Conservation (phyloP, 192 early-diverging fungal species). For the Rhizophagus clarus region DNA sequence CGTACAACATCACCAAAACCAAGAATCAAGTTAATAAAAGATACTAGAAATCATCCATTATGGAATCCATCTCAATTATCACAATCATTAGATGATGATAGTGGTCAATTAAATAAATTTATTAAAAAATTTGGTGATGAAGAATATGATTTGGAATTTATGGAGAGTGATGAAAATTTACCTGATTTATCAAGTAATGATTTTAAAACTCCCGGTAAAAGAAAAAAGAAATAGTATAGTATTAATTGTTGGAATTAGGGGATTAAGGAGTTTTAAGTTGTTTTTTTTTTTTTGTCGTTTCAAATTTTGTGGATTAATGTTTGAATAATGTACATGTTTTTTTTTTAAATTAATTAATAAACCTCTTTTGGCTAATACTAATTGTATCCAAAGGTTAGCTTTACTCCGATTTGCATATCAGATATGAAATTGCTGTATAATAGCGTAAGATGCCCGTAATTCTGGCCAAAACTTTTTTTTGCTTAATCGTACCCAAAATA, state of each 20-base stretch:
- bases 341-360: too few species aligned
- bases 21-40: slow-evolving; percentile 85
- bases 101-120: slow-evolving; percentile 83
- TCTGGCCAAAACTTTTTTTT: too few species aligned
- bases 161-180: slow-evolving; percentile 46
- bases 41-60: slow-evolving; percentile 89
- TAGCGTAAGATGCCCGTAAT: too few species aligned
- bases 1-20: slow-evolving; percentile 83
- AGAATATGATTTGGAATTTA: slow-evolving; percentile 50
- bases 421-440: too few species aligned
- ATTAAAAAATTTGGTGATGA: slow-evolving; percentile 75
- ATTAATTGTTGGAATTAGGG: background rate
- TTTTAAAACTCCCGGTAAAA: slow-evolving; percentile 31
- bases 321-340: too few species aligned
- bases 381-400: too few species aligned
- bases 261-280: too few species aligned
- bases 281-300: too few species aligned
- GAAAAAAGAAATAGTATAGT: background rate
- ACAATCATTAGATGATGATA: slow-evolving; percentile 70
- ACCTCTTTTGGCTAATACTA: too few species aligned
- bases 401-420: too few species aligned
- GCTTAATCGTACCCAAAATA: too few species aligned
- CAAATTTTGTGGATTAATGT: too few species aligned
- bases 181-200: slow-evolving; percentile 40
- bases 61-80: slow-evolving; percentile 80